These are phyloP conservation scores for Vinca minor DNA, from an alignment of 257 asterid species.

Conservation along the genomic window DNA sequence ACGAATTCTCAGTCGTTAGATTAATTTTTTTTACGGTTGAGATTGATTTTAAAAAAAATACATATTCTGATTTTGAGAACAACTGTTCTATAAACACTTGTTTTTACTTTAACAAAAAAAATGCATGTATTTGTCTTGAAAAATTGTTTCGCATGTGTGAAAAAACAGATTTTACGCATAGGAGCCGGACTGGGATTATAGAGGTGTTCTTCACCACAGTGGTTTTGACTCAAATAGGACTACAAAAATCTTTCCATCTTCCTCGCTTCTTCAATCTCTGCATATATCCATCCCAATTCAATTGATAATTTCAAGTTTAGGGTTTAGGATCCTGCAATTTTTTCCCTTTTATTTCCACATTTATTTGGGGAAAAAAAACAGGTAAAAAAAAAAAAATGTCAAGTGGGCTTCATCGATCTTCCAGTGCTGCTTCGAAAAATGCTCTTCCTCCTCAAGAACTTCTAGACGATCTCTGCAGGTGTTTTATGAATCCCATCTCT, in stretches of 20 bases:
- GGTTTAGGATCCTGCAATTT: not conserved
- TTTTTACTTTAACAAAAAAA: no score
- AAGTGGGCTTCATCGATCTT: slow-evolving; percentile 53
- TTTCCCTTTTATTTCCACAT: not conserved
- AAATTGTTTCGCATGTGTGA: no score
- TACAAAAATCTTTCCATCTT: not conserved
- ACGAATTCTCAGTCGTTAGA: no score
- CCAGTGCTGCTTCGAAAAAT: slow-evolving; percentile 54
- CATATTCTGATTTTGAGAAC: no score
- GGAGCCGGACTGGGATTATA: no score
- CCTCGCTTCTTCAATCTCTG: not conserved
- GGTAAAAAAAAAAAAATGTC: slow-evolving; percentile 30
- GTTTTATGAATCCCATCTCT: not conserved
- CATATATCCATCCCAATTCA: not conserved
- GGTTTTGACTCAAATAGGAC: slow-evolving; percentile 4
- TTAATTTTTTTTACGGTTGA: no score
- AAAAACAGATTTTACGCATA: no score
- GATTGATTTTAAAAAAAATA: no score
- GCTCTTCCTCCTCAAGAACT: slow-evolving; percentile 94
- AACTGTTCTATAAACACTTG: no score
- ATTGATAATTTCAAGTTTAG: slow-evolving; percentile 4
- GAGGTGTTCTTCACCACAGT: not conserved
- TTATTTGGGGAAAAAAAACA: not conserved
- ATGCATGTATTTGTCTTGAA: no score
- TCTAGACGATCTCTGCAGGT: slow-evolving; percentile 98